Conservation (phyloP, 305 asterid species). For the Nicotiana rustica region DNA sequence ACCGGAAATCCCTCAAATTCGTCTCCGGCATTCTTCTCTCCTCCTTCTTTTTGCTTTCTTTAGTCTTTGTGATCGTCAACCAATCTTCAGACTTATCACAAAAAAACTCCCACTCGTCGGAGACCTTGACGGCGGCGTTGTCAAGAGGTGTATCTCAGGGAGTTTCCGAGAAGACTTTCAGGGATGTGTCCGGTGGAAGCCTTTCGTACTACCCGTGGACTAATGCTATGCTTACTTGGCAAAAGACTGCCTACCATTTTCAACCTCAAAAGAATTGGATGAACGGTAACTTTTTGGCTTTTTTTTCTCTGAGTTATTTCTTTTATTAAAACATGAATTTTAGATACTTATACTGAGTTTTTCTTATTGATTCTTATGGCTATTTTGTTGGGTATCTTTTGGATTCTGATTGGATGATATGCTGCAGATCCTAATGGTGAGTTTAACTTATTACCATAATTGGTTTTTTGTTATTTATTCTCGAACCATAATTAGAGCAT, state of each 20-base stretch:
- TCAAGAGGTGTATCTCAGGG: constrained; percentile 71
- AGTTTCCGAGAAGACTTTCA: constrained; percentile 74
- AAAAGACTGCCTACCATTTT: constrained; percentile 74
- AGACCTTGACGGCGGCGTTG: constrained; percentile 33
- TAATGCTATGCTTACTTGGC: constrained; percentile 73
- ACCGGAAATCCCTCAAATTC: constrained; percentile 42
- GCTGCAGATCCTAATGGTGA: constrained; percentile 77
- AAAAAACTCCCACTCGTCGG: constrained; percentile 38
- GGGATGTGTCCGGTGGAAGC: constrained; percentile 44
- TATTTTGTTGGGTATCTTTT: constrained; percentile 38
- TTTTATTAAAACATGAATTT: neutral
- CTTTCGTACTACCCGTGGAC: constrained; percentile 59
- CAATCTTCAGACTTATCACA: neutral
- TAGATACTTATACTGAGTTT: constrained; percentile 36
- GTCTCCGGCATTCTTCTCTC: constrained; percentile 52
- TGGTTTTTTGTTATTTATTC: neutral
- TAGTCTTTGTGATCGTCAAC: constrained; percentile 44
- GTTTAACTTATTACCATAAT: constrained; percentile 36
- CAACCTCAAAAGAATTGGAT: constrained; percentile 79
- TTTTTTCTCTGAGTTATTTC: neutral
- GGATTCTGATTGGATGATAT: constrained; percentile 36
- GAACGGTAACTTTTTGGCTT: constrained; percentile 54
- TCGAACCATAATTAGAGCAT: neutral
- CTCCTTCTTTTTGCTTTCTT: constrained; percentile 41
- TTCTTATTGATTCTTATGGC: constrained; percentile 26